Percentiles rank a stretch among this genome's conserved stretches.
These are phyloP conservation scores for Phytophthora boehmeriae DNA, from an alignment of 352 stramenopile genomes.

Conservation along the genomic window DNA sequence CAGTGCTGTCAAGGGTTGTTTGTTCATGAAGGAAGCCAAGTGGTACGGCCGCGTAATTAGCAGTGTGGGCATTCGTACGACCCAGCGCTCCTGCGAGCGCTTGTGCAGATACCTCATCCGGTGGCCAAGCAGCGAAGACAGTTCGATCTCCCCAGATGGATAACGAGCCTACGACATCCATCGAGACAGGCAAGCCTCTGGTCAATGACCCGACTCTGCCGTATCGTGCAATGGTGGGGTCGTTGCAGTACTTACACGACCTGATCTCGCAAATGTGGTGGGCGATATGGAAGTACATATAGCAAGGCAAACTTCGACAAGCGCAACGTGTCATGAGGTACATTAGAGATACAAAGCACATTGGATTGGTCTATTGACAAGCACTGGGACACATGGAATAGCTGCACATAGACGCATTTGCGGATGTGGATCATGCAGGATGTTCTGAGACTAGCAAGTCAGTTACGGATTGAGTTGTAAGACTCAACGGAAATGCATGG, in stretches of 20 bases:
- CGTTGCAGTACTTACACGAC: conserved; percentile 4
- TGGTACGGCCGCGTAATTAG: no score
- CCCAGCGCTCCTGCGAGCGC: no score
- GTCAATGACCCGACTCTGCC: conserved; percentile 4
- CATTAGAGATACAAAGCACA: background rate
- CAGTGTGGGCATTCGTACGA: no score
- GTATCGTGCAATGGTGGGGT: conserved; percentile 8
- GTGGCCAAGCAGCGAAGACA: background rate
- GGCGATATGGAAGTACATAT: conserved; percentile 5
- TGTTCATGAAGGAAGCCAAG: no score
- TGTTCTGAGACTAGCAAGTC: conserved; percentile 8
- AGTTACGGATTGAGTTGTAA: conserved; percentile 3
- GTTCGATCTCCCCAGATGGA: background rate
- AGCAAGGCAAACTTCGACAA: conserved; percentile 1
- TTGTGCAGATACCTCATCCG: no score
- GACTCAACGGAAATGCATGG: conserved; percentile 3
- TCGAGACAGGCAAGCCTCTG: background rate
- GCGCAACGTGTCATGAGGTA: conserved; percentile 8
- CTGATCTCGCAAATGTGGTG: conserved; percentile 6
- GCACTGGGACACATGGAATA: background rate
- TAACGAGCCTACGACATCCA: conserved; percentile 3
- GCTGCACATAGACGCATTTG: no score
- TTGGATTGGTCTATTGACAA: conserved; percentile 5
- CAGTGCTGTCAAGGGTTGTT: no score
- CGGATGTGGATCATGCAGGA: conserved; percentile 9